Evolutionary conservation across 129 eudicot genomes (phyloP).

Genomic region (Ambrosia artemisiifolia): DNA sequence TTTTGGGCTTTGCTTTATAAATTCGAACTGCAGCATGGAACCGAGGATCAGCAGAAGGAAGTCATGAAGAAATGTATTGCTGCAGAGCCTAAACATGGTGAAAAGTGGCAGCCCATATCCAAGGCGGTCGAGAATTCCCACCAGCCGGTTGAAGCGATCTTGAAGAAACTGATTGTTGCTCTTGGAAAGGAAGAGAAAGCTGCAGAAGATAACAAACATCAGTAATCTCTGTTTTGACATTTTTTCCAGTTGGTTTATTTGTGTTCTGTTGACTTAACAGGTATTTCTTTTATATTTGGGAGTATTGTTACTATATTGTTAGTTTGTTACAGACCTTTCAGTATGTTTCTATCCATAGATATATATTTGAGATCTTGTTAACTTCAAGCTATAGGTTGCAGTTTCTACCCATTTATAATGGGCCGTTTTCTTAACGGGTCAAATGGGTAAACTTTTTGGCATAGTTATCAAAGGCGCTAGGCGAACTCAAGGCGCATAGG

Average conservation of each 20-base stretch:
- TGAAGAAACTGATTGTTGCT: constrained; percentile 70
- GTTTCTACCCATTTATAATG: too few species aligned
- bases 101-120: constrained; percentile 82
- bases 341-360: background rate
- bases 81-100: constrained; percentile 93
- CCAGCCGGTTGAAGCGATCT: constrained; percentile 68
- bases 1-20: constrained; percentile 84
- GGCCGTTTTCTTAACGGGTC: background rate
- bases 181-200: constrained; percentile 79
- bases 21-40: constrained; percentile 81
- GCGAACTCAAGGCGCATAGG: too few species aligned
- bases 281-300: background rate
- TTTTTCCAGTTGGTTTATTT: background rate
- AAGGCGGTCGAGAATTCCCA: constrained; percentile 95
- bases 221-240: constrained; percentile 15
- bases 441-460: too few species aligned
- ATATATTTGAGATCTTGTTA: background rate
- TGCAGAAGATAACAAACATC: constrained; percentile 53
- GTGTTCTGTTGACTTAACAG: background rate
- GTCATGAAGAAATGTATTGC: constrained; percentile 65
- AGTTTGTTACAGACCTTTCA: background rate
- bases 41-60: constrained; percentile 71
- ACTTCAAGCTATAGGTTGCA: background rate
- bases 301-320: background rate
- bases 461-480: too few species aligned